Base-by-base conservation (phyloP, 495 filamentous ascomycete genomes). In the Lindgomyces ingoldianus region DNA sequence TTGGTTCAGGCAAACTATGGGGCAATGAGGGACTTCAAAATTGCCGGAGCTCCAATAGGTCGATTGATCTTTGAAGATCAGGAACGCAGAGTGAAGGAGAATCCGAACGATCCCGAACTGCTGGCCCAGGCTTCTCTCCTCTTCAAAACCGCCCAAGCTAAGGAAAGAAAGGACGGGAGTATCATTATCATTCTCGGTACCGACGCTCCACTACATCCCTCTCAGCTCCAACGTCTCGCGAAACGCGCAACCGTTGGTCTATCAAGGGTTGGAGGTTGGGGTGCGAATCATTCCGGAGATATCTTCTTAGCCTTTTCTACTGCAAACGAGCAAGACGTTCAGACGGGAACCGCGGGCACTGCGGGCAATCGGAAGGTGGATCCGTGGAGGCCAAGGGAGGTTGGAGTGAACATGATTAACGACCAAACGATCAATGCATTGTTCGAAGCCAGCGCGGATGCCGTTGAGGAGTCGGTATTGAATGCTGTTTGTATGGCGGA, bases 1-100 rank as follows among this genome's bases (percentile, higher is more conserved):
- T 71, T 85, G 24, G 79, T 80, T 22, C 81, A 83, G 69, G 75
- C 78, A 21, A 85, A 84, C 57, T 85, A 81, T 51, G 82, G 82
- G 0, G 57, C 66, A 8, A 72, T 71, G 60, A 68, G 73, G 12
- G 74, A 79, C 55, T 72, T 84, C 39, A 69, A 74, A 6, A 78
- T 84, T 54, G 74, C 75, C 19, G 81, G 82, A 10, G 78, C 81
- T 6, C 81, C 81, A 0, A 73, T 83, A 3, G 82, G 82, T 1
- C 75, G 74, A 29, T 26, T 62, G 41, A 73, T 83, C 42, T 65
- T 77, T 36, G 69, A 73, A 51, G 72, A 78, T 52, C 65, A 71
- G 58, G 73, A 55, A 58, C 65, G 21, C 51, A 68, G 26, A 64
- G 60, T 56, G 64, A 69, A 33, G 55, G 70, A 56, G 60, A 50